Base-by-base conservation (phyloP, 176 grass and related monocot species). In the Dendrocalamus sinicus region DNA sequence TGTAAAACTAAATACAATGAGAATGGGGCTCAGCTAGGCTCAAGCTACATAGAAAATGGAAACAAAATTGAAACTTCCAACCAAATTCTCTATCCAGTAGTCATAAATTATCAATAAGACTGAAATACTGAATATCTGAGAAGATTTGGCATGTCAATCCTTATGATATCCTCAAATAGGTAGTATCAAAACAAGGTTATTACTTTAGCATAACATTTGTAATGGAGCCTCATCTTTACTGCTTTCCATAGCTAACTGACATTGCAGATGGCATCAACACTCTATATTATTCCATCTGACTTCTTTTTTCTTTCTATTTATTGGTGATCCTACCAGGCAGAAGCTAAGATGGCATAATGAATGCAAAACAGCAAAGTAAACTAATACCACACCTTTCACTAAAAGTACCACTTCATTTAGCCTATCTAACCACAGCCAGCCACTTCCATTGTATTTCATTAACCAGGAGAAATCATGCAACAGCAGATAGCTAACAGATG, bases 111-210 rank as follows among this genome's bases (percentile, higher is more conserved):
- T n/a, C n/a, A n/a, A n/a, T n/a, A n/a, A n/a, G n/a, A n/a, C n/a
- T n/a, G n/a, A n/a, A n/a, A n/a, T n/a, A n/a, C n/a, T n/a, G n/a
- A n/a, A n/a, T n/a, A 60, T 30, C 8, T 74, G 17, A 60, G 11
- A 75, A 43, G 20, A 75, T 61, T 41, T 70, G 26, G 11, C 1
- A 74, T 80, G 23, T 43, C 70, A 73, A 43, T 32, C 16, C 24
- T 63, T 68, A 17, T 76, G 70, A 53, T 57, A 53, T 59, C n/a
- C n/a, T 73, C 39, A 67, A 58, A 68, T 81, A 81, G 46, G 17
- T 15, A 81, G 28, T 68, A 45, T 70, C 32, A 71, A 43, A 44
- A 59, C 17, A 75, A 32, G 22, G 51, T n/a, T 75, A 65, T 43
- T 66, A 54, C 46, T 73, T 72, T 22, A 79, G 67, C 12, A 19